Evolutionary conservation across 768 basidiomycete genomes (phyloP).

Genomic region (Amanita phalloides): DNA sequence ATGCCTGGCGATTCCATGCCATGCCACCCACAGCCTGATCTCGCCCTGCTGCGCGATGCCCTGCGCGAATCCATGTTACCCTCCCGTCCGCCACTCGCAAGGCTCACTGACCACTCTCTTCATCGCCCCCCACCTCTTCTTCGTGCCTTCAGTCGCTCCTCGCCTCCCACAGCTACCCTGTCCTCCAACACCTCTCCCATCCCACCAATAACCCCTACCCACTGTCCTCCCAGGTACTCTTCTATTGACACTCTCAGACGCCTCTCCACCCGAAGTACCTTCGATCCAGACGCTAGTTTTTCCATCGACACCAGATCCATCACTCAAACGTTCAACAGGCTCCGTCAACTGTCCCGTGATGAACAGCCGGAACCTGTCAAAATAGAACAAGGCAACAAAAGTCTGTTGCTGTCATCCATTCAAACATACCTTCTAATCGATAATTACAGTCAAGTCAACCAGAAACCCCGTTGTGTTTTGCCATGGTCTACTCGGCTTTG

Average conservation of each 20-base stretch:
- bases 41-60: slow-evolving; percentile 33
- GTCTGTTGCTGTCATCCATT: slow-evolving; percentile 32
- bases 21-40: slow-evolving; percentile 19
- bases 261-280: slow-evolving; percentile 2
- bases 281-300: slow-evolving; percentile 7
- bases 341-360: slow-evolving; percentile 33
- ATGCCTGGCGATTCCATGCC: neutral
- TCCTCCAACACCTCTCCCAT: slow-evolving; percentile 17
- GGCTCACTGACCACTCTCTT: slow-evolving; percentile 23
- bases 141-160: slow-evolving; percentile 44
- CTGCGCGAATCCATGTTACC: slow-evolving; percentile 29
- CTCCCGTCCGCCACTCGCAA: slow-evolving; percentile 31
- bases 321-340: slow-evolving; percentile 31
- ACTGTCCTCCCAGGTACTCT: slow-evolving; percentile 31
- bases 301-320: slow-evolving; percentile 6
- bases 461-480: slow-evolving; percentile 89
- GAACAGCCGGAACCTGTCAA: slow-evolving; percentile 42
- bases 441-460: slow-evolving; percentile 55
- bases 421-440: slow-evolving; percentile 2
- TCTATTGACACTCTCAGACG: slow-evolving; percentile 37
- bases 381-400: slow-evolving; percentile 32
- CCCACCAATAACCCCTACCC: slow-evolving; percentile 23
- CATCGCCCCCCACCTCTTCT: slow-evolving; percentile 41
- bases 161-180: slow-evolving; percentile 53
- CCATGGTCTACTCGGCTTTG: slow-evolving; percentile 88